Conservation (phyloP, 2,329 filamentous ascomycete genomes). For the Trichoderma harzianum region DNA sequence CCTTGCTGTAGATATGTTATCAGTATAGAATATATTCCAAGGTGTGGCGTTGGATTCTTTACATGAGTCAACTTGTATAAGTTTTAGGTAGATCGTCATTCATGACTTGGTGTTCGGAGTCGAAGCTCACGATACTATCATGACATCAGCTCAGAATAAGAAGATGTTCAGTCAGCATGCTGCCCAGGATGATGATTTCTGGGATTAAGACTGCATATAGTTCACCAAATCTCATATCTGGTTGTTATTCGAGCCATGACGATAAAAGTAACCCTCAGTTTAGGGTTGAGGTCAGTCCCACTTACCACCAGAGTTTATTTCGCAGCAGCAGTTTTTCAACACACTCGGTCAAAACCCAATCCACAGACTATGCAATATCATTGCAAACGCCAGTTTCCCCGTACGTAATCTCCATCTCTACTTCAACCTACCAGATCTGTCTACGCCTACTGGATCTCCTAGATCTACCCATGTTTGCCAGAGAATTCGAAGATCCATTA, state of each 20-base stretch:
- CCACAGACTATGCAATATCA: not conserved
- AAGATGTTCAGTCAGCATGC: not conserved
- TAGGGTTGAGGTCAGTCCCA: not conserved
- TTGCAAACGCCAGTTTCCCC: not conserved
- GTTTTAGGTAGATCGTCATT: not conserved
- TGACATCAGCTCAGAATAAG: not conserved
- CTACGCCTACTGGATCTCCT: not conserved
- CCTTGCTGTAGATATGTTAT: not conserved
- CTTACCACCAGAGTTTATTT: not conserved
- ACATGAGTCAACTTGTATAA: no score
- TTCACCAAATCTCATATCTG: not conserved
- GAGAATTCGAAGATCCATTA: not conserved
- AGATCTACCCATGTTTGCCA: not conserved
- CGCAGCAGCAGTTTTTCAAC: not conserved
- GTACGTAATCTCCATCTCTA: not conserved
- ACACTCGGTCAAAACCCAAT: not conserved
- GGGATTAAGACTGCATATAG: not conserved
- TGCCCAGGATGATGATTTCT: not conserved
- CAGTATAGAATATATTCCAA: not conserved
- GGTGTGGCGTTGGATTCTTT: not conserved
- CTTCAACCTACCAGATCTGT: not conserved
- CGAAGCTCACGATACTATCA: not conserved
- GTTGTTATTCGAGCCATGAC: not conserved
- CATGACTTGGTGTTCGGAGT: not conserved
- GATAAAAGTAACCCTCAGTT: not conserved